Conservation (phyloP, 1,139 yeast genomes). For the Zhuliangozyma blackwelliae region DNA sequence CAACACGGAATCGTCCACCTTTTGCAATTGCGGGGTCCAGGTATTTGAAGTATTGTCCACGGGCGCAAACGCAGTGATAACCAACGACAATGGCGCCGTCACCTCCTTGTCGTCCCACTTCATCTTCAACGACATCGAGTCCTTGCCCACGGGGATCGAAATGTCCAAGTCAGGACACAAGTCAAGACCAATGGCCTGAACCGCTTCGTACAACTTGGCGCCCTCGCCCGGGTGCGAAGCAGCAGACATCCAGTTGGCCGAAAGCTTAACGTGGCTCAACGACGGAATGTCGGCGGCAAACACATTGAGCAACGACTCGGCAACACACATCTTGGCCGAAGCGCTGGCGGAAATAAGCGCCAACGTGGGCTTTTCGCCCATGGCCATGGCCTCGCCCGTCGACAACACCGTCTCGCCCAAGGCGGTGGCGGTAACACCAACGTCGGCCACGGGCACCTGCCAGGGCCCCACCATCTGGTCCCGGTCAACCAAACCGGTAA, state of each 20-base stretch:
- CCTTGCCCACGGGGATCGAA: conserved; percentile 97
- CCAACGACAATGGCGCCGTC: conserved; percentile 90
- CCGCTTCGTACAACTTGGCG: conserved; percentile 91
- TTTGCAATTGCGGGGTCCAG: conserved; percentile 86
- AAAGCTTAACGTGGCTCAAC: conserved; percentile 72
- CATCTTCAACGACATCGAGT: conserved; percentile 99
- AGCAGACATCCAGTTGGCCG: conserved; percentile 99
- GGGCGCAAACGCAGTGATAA: conserved; percentile 87
- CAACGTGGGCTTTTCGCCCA: conserved; percentile 93
- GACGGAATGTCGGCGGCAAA: conserved; percentile 86
- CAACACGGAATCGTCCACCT: conserved; percentile 40
- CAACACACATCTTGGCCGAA: conserved; percentile 95
- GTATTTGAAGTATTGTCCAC: conserved; percentile 82
- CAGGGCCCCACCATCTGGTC: conserved; percentile 99
- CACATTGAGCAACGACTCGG: conserved; percentile 86
- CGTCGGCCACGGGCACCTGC: conserved; percentile 99
- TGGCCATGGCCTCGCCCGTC: conserved; percentile 95
- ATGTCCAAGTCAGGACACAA: conserved; percentile 91
- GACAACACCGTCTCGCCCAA: conserved; percentile 64
- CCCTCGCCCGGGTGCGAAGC: conserved; percentile 97
- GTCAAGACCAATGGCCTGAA: conserved; percentile 92
- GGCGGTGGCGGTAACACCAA: conserved; percentile 92
- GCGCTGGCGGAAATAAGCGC: conserved; percentile 92
- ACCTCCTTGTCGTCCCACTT: conserved; percentile 93
- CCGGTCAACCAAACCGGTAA: conserved; percentile 94